phyloP scores from a whole-genome alignment of 2,329 filamentous ascomycete species.

The Calonectria pteridis region DNA sequence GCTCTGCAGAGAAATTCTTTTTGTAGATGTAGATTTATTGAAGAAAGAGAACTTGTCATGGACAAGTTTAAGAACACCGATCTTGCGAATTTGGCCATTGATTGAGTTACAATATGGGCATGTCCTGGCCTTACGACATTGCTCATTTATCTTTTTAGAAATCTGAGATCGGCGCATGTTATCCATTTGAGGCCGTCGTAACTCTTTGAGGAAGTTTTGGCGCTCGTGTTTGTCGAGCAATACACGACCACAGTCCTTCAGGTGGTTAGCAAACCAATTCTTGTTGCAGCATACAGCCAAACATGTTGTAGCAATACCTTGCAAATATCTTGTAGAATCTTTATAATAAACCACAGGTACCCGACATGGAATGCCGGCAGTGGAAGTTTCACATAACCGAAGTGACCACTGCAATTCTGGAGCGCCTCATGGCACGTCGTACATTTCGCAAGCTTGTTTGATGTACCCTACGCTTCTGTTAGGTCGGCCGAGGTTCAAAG shows the following conservation, averaged over 20 bases:
- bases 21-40: conserved; percentile 88
- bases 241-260: conserved; percentile 82
- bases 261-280: conserved; percentile 13
- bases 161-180: conserved; percentile 85
- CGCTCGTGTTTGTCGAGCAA: conserved; percentile 85
- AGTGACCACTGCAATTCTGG: conserved; percentile 92
- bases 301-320: conserved; percentile 63
- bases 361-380: conserved; percentile 96
- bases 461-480: conserved; percentile 73
- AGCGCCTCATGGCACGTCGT: conserved; percentile 86
- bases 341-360: conserved; percentile 93
- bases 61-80: conserved; percentile 90
- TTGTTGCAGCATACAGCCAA: not conserved
- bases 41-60: conserved; percentile 93
- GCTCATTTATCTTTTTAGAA: conserved; percentile 88
- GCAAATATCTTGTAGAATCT: conserved; percentile 94
- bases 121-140: conserved; percentile 86
- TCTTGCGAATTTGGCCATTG: conserved; percentile 93
- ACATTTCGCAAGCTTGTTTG: conserved; percentile 84
- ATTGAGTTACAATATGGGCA: conserved; percentile 85
- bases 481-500: no score
- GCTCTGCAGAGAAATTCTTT: conserved; percentile 84
- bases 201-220: conserved; percentile 79
- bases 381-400: conserved; percentile 91
- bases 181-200: conserved; percentile 86